Base-by-base conservation (phyloP, 805 yeast species). In the Dipodascus albidus region DNA sequence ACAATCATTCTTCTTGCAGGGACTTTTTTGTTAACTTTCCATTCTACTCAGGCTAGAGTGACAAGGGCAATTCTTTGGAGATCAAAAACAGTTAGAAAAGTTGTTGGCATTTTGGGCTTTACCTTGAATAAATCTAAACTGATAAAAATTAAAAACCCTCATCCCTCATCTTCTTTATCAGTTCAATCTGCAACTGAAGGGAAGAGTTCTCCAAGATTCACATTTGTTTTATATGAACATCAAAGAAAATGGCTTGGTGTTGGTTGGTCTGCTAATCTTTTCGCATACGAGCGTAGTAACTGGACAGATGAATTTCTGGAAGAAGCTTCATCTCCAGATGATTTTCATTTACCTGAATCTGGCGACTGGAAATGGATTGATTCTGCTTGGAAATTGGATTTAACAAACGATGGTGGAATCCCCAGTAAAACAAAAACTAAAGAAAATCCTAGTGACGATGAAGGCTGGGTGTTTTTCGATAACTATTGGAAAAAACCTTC, bases 291-390 rank as follows among this genome's bases (percentile, higher is more conserved):
- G 70, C 78, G 99, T 64, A 83, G 96, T 0, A 84, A 98, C 2
- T 91, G 98, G 97, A 90, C 98, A 0, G 99, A 91, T 66, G 97
- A 90, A 67, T 90, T 89, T 64, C 73, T 89, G 57, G 91, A 90
- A 67, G 96, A 89, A 65, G 78, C 87, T 1, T 80, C 85, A 3
- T 74, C 89, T 6, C 83, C 90, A 19, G 93, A 85, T 3, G 70
- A 75, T 19, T 91, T 91, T 68, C 80, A 82, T 65, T 72, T 91
- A 54, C 98, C 99, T 2, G 87, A 76, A 54, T 80, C 84, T 47
- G 77, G 73, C 19, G 76, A 76, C 17, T 93, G 98, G 98, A 78
- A 85, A 65, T 93, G 98, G 98, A 87, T 90, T 19, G 98, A 93
- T 67, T 80, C 80, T 64, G 78, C 89, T 0, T 91, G 99, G 99